phyloP scores from a whole-genome alignment of 164 flowering plant species.

The Pachysandra terminalis region DNA sequence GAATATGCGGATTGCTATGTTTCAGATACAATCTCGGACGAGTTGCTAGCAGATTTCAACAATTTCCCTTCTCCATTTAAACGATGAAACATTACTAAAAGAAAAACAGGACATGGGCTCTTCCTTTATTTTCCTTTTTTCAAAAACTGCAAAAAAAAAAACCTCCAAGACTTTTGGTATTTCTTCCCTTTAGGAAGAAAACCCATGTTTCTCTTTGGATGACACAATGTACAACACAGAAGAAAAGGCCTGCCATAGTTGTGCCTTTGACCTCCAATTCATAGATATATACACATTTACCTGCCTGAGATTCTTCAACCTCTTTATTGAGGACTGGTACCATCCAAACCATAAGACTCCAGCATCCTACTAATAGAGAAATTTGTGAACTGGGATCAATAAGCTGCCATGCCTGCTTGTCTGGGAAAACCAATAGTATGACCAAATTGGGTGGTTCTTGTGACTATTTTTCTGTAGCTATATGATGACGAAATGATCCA shows the following conservation, averaged over 20 bases:
- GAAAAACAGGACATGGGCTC: background rate
- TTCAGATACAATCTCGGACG: no score
- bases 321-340: conserved; percentile 14
- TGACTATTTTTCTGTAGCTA: no score
- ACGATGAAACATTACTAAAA: no score
- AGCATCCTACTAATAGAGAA: conserved; percentile 6
- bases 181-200: conserved; percentile 19
- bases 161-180: background rate
- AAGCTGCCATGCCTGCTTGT: no score
- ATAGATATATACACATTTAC: conserved; percentile 16
- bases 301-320: conserved; percentile 11
- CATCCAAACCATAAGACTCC: conserved; percentile 9
- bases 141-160: conserved; percentile 9
- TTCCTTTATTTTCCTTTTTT: conserved; percentile 10
- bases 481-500: background rate
- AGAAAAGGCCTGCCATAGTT: conserved; percentile 47
- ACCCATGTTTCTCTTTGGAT: conserved; percentile 2
- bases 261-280: conserved; percentile 48
- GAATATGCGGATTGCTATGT: no score
- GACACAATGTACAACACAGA: conserved; percentile 5
- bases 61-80: no score
- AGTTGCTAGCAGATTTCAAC: no score
- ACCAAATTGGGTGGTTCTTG: background rate
- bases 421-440: conserved; percentile 7
- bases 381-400: conserved; percentile 10